Evolutionary conservation across 2,329 filamentous ascomycete genomes (phyloP), one percentile per base, ranked within the genome.

Genomic region (Monosporascus sp.): DNA sequence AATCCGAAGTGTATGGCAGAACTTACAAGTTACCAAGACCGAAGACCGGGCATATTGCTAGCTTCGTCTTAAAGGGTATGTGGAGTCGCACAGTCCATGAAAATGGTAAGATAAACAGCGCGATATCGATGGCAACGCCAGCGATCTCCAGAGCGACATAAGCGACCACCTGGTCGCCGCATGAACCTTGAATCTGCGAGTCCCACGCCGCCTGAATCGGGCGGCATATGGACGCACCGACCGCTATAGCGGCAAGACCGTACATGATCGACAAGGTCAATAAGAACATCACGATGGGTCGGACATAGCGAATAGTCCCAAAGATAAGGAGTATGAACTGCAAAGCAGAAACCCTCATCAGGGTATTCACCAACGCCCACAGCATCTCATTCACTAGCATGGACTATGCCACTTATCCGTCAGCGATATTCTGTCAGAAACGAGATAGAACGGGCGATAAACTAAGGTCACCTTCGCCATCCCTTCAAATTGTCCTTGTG

Each of bases 281-380:
- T 5, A 55, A 17, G 15, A 44, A 2, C 27, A 48, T 3, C 20
- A 37, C 41, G 8, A 27, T 25, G 7, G 7, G 24, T 22, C 22
- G 11, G 11, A 17, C 8, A 3, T 2, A 15, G 15, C 22, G 24
- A 7, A 3, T 24, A 27, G 4, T 3, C 5, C 9, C 6, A n/a
- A 52, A 52, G 20, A 50, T 5, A 1, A 14, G 38, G 18, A 17
- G 22, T 17, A 52, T 14, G 14, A 35, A 31, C 17, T 43, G 7
- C 11, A 49, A 47, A 22, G 50, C 54, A 6, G 54, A 50, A 36
- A 55, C 43, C 24, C 54, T 52, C 17, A 55, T 53, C 14, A 53
- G 51, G n/a, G 50, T 47, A 15, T 55, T 55, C 6, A 53, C 51
- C 8, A 53, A 25, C 20, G 51, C 54, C 54, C 54, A 55, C 7